Conservation (phyloP, 225 moss, liverwort and hornwort genomes). For the Ulota crispa region DNA sequence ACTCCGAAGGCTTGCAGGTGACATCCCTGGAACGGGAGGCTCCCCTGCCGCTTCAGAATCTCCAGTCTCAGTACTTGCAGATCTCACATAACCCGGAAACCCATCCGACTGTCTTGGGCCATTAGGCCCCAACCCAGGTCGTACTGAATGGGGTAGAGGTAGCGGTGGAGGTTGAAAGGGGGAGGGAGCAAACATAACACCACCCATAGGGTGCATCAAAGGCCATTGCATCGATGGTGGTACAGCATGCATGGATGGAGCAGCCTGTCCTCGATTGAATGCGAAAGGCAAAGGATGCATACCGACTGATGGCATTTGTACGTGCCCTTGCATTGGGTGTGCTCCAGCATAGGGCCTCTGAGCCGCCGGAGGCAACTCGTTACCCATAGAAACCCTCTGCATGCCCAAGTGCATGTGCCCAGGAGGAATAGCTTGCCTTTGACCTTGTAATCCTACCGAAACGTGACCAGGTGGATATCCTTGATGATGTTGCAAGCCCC, state of each 20-base stretch:
- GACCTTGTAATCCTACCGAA: constrained; percentile 25
- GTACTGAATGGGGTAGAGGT: constrained; percentile 19
- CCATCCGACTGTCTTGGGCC: constrained; percentile 12
- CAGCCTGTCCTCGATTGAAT: constrained; percentile 34
- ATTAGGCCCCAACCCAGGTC: constrained; percentile 26
- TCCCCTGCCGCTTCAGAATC: constrained; percentile 33
- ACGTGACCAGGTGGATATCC: constrained; percentile 23
- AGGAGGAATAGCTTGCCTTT: constrained; percentile 27
- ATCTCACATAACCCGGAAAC: constrained; percentile 18
- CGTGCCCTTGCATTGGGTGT: constrained; percentile 21
- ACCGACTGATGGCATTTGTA: constrained; percentile 20
- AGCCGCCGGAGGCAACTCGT: constrained; percentile 22
- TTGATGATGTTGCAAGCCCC: constrained; percentile 27
- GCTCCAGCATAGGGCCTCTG: constrained; percentile 32
- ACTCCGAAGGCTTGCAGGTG: constrained; percentile 32
- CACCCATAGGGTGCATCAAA: constrained; percentile 30
- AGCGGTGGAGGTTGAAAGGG: constrained; percentile 28
- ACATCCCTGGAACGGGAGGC: constrained; percentile 61
- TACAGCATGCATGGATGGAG: constrained; percentile 23
- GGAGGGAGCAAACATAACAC: constrained; percentile 24
- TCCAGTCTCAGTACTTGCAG: constrained; percentile 7
- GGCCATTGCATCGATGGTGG: constrained; percentile 33
- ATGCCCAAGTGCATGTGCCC: constrained; percentile 33
- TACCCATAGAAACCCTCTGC: constrained; percentile 31
- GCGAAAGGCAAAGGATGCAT: constrained; percentile 26